phyloP scores from a whole-genome alignment of 129 eudicot genomes.

The Solidago caesia region DNA sequence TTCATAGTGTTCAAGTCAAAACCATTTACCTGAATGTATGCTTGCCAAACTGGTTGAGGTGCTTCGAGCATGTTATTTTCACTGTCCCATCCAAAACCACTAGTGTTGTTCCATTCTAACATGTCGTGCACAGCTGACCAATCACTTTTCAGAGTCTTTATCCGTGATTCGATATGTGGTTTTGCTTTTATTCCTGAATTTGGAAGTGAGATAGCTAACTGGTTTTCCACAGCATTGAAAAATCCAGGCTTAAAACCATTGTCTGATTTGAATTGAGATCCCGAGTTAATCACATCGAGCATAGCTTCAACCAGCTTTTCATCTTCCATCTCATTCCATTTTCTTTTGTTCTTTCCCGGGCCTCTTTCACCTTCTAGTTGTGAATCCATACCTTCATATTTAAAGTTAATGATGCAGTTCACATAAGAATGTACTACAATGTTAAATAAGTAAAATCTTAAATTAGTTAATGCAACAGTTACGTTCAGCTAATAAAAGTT shows the following conservation, averaged over 20 bases:
- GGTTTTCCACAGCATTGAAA: neutral
- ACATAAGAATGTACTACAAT: neutral
- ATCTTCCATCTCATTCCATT: neutral
- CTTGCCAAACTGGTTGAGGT: no score
- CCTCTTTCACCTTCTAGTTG: neutral
- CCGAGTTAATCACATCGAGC: neutral
- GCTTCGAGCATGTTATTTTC: no score
- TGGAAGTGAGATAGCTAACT: no score
- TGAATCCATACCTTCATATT: neutral
- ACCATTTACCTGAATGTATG: no score
- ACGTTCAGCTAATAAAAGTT: neutral
- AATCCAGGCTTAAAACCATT: neutral
- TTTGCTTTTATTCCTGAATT: no score
- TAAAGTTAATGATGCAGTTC: neutral
- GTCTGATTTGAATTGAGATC: slow-evolving; percentile 9
- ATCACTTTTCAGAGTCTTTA: no score
- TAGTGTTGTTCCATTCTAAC: no score
- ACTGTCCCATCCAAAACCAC: no score
- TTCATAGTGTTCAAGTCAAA: no score
- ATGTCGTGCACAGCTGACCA: no score
- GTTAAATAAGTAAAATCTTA: no score
- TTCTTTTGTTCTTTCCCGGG: neutral
- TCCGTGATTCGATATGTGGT: no score
- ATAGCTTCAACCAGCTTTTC: neutral
- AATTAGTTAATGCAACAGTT: neutral